Evolutionary conservation across 225 moss, liverwort and hornwort species (phyloP).

Genomic region (Anthoceros angustus): DNA sequence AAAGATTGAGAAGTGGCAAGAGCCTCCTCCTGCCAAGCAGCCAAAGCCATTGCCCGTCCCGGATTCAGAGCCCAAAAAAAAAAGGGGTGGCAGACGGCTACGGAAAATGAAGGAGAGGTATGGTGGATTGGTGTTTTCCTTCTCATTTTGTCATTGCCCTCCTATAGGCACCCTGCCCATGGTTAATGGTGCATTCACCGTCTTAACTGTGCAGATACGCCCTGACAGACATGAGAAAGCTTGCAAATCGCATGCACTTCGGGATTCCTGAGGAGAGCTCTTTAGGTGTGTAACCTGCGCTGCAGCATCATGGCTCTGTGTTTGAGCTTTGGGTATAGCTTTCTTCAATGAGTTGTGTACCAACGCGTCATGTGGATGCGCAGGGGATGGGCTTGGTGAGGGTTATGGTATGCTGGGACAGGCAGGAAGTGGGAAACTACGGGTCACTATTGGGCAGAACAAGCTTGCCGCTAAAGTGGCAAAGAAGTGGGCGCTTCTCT

Average conservation of each 20-base stretch:
- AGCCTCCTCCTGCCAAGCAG: slow-evolving; percentile 89
- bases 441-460: slow-evolving; percentile 91
- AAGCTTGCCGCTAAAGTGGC: slow-evolving; percentile 99
- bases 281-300: slow-evolving; percentile 28
- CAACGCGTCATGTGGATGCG: neutral
- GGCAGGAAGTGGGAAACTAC: slow-evolving; percentile 89
- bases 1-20: slow-evolving; percentile 99
- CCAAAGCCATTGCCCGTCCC: slow-evolving; percentile 93
- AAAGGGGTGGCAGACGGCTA: slow-evolving; percentile 80
- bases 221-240: slow-evolving; percentile 94
- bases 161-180: neutral
- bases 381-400: slow-evolving; percentile 97
- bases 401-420: slow-evolving; percentile 99
- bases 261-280: slow-evolving; percentile 97
- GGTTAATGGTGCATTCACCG: neutral
- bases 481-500: slow-evolving; percentile 52
- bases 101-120: slow-evolving; percentile 99
- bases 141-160: neutral
- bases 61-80: slow-evolving; percentile 92
- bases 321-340: neutral
- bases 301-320: neutral
- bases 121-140: neutral
- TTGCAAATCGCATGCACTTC: slow-evolving; percentile 94
- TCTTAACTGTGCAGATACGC: slow-evolving; percentile 27
- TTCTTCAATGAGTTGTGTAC: neutral